Base-by-base conservation (phyloP, 176 grass and related monocot species). In the Raddia distichophylla region DNA sequence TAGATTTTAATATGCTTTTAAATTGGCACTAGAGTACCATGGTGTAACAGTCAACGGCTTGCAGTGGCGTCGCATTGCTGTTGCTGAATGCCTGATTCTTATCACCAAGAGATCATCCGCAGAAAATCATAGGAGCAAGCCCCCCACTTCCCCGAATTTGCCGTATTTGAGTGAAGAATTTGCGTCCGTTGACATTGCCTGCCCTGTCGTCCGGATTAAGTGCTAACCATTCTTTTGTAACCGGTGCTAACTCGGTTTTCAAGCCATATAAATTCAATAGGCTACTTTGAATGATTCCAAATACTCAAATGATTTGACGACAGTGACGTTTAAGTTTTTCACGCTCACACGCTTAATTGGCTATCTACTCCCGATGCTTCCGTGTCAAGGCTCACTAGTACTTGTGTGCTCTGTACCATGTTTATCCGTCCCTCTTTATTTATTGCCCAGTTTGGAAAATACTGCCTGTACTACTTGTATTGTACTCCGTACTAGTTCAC, bases 121-220 rank as follows among this genome's bases (percentile, higher is more conserved):
- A 71, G 54, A 62, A 50, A 61, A 82, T 72, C 79, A 20, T 3
- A 2, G 2, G 19, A 14, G 72, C 37, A 19, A 66, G 7, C 51
- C 13, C 40, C 60, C 15, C n/a, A n/a, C 71, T 49, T 40, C 54
- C 5, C 55, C 18, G 51, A 75, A 52, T 75, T 75, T 75, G 69
- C 59, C 55, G 40, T 68, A 81, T 33, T 86, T 81, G 42, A 86
- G 55, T 53, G 9, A 52, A 37, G 49, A 52, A 79, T 75, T 86
- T 47, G 70, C 37, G 62, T 75, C 70, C 85, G 60, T 86, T 86
- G 70, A 69, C 85, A 60, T 47, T 43, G 37, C 52, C 10, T 44
- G 56, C 12, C 12, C 55, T 71, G 10, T 72, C 22, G 53, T 72
- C 16, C 44, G 44, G 67, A 52, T 73, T 8, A 63, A 63, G 27